phyloP scores from a whole-genome alignment of 805 yeast species.

The Wickerhamomyces alni region DNA sequence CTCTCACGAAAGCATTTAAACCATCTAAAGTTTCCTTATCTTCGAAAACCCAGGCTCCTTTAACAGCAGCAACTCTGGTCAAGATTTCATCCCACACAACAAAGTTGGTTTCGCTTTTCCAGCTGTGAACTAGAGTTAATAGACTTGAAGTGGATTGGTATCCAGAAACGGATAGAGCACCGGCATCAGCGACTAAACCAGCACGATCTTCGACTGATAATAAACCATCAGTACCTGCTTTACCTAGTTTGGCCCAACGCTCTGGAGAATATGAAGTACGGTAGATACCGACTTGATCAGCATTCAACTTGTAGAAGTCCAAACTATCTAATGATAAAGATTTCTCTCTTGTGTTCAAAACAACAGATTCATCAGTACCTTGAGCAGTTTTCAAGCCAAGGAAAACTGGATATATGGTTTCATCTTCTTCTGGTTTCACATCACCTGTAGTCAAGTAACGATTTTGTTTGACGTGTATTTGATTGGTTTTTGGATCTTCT shows the following conservation, averaged over 20 bases:
- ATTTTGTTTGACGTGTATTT: slow-evolving; percentile 57
- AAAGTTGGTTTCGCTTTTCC: slow-evolving; percentile 55
- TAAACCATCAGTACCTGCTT: slow-evolving; percentile 48
- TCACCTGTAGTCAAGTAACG: slow-evolving; percentile 75
- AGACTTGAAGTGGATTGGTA: slow-evolving; percentile 56
- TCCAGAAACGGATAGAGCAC: slow-evolving; percentile 66
- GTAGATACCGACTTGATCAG: slow-evolving; percentile 69
- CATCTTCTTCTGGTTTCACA: slow-evolving; percentile 69
- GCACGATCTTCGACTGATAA: slow-evolving; percentile 73
- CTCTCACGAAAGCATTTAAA: slow-evolving; percentile 45
- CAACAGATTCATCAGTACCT: slow-evolving; percentile 56
- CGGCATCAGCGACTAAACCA: slow-evolving; percentile 78
- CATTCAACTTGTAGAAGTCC: slow-evolving; percentile 63
- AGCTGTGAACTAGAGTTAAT: slow-evolving; percentile 50
- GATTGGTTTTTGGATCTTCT: slow-evolving; percentile 40
- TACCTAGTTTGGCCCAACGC: slow-evolving; percentile 64
- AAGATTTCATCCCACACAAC: slow-evolving; percentile 65
- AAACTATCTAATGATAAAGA: slow-evolving; percentile 37
- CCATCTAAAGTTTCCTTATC: slow-evolving; percentile 39
- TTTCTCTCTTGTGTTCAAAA: slow-evolving; percentile 45
- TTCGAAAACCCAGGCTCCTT: slow-evolving; percentile 52
- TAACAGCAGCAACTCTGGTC: slow-evolving; percentile 40
- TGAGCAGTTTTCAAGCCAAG: slow-evolving; percentile 52
- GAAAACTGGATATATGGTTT: slow-evolving; percentile 63
- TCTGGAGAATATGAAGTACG: slow-evolving; percentile 65